Conservation (phyloP, 257 asterid genomes). For the Misopates orontium region DNA sequence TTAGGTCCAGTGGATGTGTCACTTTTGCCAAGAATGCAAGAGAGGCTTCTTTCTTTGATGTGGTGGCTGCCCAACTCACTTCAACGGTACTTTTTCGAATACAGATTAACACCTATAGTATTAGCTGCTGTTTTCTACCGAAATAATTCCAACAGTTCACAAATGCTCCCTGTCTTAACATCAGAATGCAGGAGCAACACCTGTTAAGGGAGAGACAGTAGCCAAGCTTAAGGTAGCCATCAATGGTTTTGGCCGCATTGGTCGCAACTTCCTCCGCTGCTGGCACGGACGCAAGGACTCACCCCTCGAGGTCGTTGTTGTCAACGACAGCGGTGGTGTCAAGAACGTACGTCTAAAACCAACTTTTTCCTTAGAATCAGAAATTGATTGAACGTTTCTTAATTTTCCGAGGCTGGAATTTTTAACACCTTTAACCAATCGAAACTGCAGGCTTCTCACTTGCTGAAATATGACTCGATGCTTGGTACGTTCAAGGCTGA, state of each 20-base stretch:
- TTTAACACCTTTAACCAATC: neutral
- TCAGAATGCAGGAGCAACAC: slow-evolving; percentile 64
- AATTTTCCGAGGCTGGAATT: neutral
- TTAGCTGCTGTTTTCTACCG: too few relatives aligned
- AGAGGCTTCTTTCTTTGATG: slow-evolving; percentile 66
- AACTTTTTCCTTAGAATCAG: neutral
- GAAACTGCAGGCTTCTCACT: slow-evolving; percentile 76
- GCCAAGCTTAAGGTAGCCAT: slow-evolving; percentile 91
- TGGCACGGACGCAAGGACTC: slow-evolving; percentile 95
- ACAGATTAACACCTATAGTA: too few relatives aligned
- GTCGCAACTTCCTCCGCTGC: slow-evolving; percentile 94
- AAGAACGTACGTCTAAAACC: slow-evolving; percentile 58
- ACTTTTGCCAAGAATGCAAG: slow-evolving; percentile 47
- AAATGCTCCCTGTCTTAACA: slow-evolving; percentile 7
- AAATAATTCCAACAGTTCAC: neutral
- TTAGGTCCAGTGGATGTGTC: slow-evolving; percentile 58
- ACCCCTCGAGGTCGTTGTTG: slow-evolving; percentile 82
- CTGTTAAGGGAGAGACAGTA: slow-evolving; percentile 67
- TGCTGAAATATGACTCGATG: slow-evolving; percentile 88
- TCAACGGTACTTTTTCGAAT: slow-evolving; percentile 53
- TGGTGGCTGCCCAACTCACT: slow-evolving; percentile 68
- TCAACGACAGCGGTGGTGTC: slow-evolving; percentile 94
- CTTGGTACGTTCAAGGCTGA: slow-evolving; percentile 92
- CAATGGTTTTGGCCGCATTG: slow-evolving; percentile 90
- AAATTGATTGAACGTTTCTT: neutral